Conservation (phyloP, 73 alveolate genomes). For the Loxodes magnus region DNA sequence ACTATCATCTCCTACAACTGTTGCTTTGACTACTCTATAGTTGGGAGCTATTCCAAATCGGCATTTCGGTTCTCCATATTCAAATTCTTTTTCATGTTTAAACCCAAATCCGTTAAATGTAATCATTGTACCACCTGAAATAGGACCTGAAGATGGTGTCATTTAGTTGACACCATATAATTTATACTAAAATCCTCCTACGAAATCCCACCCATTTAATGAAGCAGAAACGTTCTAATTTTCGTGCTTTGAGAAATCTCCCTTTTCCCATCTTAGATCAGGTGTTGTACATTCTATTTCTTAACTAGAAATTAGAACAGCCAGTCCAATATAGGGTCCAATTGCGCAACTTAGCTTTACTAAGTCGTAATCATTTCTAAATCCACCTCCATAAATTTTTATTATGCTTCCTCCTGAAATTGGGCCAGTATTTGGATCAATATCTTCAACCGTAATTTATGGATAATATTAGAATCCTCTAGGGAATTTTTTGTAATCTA, state of each 20-base stretch:
- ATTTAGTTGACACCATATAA: slow-evolving; percentile 65
- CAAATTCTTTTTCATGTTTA: slow-evolving; percentile 49
- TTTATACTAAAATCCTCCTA: too few relatives aligned
- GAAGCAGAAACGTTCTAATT: slow-evolving; percentile 48
- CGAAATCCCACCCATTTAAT: slow-evolving; percentile 71
- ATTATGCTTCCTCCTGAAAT: slow-evolving; percentile 60
- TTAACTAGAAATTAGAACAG: slow-evolving; percentile 33
- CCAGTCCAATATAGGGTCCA: slow-evolving; percentile 68
- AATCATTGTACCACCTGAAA: slow-evolving; percentile 61
- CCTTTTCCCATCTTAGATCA: too few relatives aligned
- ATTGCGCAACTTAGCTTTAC: slow-evolving; percentile 63
- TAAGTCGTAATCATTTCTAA: slow-evolving; percentile 71
- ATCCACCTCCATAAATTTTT: slow-evolving; percentile 69
- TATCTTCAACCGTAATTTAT: slow-evolving; percentile 57
- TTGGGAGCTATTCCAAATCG: slow-evolving; percentile 87
- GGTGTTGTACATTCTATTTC: slow-evolving; percentile 62
- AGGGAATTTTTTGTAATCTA: slow-evolving; percentile 46
- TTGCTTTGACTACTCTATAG: slow-evolving; percentile 71
- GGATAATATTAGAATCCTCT: slow-evolving; percentile 78
- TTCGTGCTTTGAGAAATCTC: slow-evolving; percentile 41
- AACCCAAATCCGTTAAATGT: slow-evolving; percentile 74
- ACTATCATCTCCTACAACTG: slow-evolving; percentile 43
- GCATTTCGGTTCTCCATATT: slow-evolving; percentile 56
- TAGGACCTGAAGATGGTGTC: slow-evolving; percentile 82
- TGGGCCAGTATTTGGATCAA: slow-evolving; percentile 75